Evolutionary conservation across 2,329 filamentous ascomycete species (phyloP).

Genomic region (Ophiostoma montium): DNA sequence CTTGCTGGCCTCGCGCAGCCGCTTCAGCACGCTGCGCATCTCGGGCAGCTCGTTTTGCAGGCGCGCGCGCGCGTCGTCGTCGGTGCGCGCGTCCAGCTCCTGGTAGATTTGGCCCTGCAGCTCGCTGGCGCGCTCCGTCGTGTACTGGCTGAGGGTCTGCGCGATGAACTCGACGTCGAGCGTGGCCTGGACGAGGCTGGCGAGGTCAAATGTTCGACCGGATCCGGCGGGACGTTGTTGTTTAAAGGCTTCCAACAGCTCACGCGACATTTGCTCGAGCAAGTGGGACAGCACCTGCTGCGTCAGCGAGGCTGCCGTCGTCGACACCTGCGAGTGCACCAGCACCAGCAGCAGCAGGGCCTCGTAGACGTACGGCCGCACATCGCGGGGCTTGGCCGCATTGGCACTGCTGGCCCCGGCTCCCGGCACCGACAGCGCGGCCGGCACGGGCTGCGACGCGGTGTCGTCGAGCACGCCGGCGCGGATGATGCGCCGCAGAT

Average conservation of each 20-base stretch:
- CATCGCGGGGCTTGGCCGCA: slow-evolving; percentile 49
- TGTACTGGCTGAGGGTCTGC: slow-evolving; percentile 83
- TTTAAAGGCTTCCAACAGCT: slow-evolving; percentile 71
- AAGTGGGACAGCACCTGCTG: slow-evolving; percentile 72
- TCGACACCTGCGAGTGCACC: slow-evolving; percentile 79
- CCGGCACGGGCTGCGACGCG: background rate
- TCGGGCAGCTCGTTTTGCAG: slow-evolving; percentile 80
- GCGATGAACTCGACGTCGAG: slow-evolving; percentile 94
- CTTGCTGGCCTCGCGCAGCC: slow-evolving; percentile 64
- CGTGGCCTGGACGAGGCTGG: slow-evolving; percentile 88
- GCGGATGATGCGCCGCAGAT: slow-evolving; percentile 55
- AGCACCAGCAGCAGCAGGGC: slow-evolving; percentile 74
- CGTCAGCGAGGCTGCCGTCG: slow-evolving; percentile 63
- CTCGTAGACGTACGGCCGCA: slow-evolving; percentile 80
- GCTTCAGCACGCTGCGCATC: slow-evolving; percentile 78
- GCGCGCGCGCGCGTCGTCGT: slow-evolving; percentile 65
- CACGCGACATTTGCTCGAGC: slow-evolving; percentile 64
- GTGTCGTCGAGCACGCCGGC: slow-evolving; percentile 51
- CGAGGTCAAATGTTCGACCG: slow-evolving; percentile 46
- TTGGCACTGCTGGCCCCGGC: slow-evolving; percentile 48
- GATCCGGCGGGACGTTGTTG: slow-evolving; percentile 25
- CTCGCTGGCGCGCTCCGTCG: slow-evolving; percentile 66
- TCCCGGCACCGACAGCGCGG: no score
- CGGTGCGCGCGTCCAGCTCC: slow-evolving; percentile 76
- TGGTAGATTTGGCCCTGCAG: slow-evolving; percentile 79